A percentile compares a stretch with the other conserved stretches of the same genome.
phyloP scores from a whole-genome alignment of 257 asterid genomes.

The Plantago elongata region DNA sequence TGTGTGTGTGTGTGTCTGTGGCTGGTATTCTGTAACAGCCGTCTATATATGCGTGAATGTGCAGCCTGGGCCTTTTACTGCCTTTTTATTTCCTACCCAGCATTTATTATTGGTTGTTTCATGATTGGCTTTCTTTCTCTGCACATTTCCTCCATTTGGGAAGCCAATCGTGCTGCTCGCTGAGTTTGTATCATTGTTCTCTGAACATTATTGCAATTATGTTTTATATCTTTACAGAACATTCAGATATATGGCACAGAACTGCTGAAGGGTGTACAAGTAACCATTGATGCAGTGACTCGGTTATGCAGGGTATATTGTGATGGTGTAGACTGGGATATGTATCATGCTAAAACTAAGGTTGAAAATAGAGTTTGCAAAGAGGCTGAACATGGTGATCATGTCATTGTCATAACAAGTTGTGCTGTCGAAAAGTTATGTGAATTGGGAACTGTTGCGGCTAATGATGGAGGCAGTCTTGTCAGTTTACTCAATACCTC shows the following conservation, averaged over 20 bases:
- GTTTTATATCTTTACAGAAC: constrained; percentile 40
- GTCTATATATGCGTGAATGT: too few relatives aligned
- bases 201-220: constrained; percentile 13
- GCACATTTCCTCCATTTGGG: neutral
- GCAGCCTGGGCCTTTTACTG: too few relatives aligned
- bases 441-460: constrained; percentile 85
- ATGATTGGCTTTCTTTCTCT: neutral
- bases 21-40: too few relatives aligned
- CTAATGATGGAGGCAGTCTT: constrained; percentile 87
- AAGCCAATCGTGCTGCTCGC: constrained; percentile 13
- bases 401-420: constrained; percentile 49
- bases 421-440: constrained; percentile 61
- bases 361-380: constrained; percentile 33
- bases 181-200: neutral
- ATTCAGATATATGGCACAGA: constrained; percentile 49
- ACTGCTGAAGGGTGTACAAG: constrained; percentile 58
- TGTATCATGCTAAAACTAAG: constrained; percentile 27
- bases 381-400: constrained; percentile 43
- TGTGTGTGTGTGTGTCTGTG: too few relatives aligned
- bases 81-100: neutral
- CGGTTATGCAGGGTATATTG: constrained; percentile 79
- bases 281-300: constrained; percentile 58
- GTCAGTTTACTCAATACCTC: constrained; percentile 78
- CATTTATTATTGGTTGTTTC: neutral
- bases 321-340: constrained; percentile 66